Evolutionary conservation across 2,329 filamentous ascomycete genomes (phyloP).

Genomic region (Alternaria brassicicola): DNA sequence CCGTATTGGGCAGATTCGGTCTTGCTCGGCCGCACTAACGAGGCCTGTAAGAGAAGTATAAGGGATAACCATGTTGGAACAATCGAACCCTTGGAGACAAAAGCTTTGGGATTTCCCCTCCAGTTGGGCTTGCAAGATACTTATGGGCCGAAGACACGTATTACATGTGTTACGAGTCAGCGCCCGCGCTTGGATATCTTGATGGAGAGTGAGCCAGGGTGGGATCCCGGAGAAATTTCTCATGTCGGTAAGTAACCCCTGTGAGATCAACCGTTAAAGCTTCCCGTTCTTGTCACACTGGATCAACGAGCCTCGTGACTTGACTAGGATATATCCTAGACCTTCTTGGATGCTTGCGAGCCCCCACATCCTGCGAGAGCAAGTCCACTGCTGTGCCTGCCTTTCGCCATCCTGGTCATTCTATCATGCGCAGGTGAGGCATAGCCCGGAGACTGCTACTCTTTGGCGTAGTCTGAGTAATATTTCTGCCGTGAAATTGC

Average conservation of each 20-base stretch:
- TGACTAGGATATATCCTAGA: neutral
- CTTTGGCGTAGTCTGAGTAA: neutral
- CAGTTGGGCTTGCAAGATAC: neutral
- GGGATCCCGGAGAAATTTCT: neutral
- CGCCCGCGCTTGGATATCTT: neutral
- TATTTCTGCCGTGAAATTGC: neutral
- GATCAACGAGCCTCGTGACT: neutral
- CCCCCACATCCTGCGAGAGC: neutral
- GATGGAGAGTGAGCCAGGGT: neutral
- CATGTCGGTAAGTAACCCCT: neutral
- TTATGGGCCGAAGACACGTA: neutral
- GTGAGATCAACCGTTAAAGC: neutral
- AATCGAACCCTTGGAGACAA: neutral
- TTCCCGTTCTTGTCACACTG: neutral
- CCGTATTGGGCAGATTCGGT: neutral
- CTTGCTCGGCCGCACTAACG: neutral
- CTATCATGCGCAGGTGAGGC: neutral
- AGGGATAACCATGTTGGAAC: neutral
- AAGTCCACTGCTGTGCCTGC: neutral
- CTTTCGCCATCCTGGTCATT: neutral
- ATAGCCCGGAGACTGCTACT: neutral
- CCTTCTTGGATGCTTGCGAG: neutral
- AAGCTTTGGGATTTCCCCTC: neutral
- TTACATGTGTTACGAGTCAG: neutral
- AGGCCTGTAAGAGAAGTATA: neutral